Evolutionary conservation across 345 rosid species (phyloP), one percentile per base, ranked within the genome.

Genomic region (Firmiana major): DNA sequence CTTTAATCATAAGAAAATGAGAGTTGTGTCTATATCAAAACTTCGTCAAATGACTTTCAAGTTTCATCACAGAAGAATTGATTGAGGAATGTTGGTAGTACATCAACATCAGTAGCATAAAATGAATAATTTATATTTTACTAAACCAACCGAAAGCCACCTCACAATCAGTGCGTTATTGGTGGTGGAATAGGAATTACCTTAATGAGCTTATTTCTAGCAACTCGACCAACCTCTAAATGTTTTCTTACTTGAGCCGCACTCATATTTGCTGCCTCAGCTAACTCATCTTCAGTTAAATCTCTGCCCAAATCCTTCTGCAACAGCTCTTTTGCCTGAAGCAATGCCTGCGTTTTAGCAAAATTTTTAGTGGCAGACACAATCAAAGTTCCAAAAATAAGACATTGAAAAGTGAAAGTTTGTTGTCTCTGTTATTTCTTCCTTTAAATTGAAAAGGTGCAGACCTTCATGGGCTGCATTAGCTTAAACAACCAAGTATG

Each of bases 391-490:
- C 3, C 7, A 10, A 10, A 63, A 65, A 48, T 34, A 16, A 49
- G 22, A 36, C 51, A 43, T 12, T 13, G 65, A 31, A 73, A 65
- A 54, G 19, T 5, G 43, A 63, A 69, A 36, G 38, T 48, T 64
- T 34, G 7, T 9, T 34, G 58, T 28, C 22, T 34, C 26, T 9
- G n/a, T 66, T 42, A 31, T 45, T 78, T 49, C 11, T 4, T 10
- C 51, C n/a, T 8, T 19, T 62, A 7, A 22, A 9, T 17, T 4
- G n/a, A 38, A 71, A 70, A 59, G 22, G 75, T 59, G 54, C 80
- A 77, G 77, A 92, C 99, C 93, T 96, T 93, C 97, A 90, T 89
- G 26, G 97, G 99, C 79, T 93, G 97, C 94, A 93, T 91, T 81
- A 91, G 74, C 85, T 88, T 96, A 86, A 96, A 96, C 90, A 96